These are phyloP conservation scores for Malus hybrid DNA, from an alignment of 331 rosid species.

Conservation along the genomic window DNA sequence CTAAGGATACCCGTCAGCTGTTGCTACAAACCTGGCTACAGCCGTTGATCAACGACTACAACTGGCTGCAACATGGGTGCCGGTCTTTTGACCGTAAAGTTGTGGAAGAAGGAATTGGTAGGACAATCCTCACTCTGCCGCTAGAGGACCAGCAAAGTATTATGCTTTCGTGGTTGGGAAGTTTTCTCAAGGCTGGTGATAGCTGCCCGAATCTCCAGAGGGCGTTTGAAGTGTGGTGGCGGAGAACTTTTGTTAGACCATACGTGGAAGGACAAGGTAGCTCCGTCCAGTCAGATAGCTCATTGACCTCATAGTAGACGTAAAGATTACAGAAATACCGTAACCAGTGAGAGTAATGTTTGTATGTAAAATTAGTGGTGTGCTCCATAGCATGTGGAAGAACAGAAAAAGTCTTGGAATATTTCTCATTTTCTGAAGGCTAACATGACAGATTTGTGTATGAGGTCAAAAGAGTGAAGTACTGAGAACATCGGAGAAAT, in stretches of 20 bases:
- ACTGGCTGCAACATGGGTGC: slow-evolving; percentile 80
- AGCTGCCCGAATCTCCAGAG: slow-evolving; percentile 84
- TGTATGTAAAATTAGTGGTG: slow-evolving; percentile 3
- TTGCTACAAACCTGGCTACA: slow-evolving; percentile 78
- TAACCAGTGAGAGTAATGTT: background rate
- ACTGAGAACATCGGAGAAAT: background rate
- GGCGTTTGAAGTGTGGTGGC: slow-evolving; percentile 96
- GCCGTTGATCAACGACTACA: slow-evolving; percentile 78
- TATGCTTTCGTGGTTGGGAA: slow-evolving; percentile 79
- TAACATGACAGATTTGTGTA: slow-evolving; percentile 4
- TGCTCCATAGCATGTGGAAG: background rate
- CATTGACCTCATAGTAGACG: slow-evolving; percentile 16
- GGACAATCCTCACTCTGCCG: slow-evolving; percentile 89
- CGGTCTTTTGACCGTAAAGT: slow-evolving; percentile 70
- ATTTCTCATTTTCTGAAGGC: slow-evolving; percentile 8
- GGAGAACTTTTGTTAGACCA: slow-evolving; percentile 78
- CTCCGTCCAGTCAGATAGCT: slow-evolving; percentile 34
- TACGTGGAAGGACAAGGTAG: slow-evolving; percentile 51
- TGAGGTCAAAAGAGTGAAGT: background rate
- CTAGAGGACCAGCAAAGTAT: slow-evolving; percentile 84
- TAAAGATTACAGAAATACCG: background rate
- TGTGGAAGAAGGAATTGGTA: slow-evolving; percentile 92
- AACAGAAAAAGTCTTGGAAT: background rate
- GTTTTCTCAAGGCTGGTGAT: slow-evolving; percentile 64
- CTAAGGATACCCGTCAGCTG: slow-evolving; percentile 58